Conservation (phyloP, 2,329 filamentous ascomycete genomes). For the Pseudovirgaria hyperparasitica region DNA sequence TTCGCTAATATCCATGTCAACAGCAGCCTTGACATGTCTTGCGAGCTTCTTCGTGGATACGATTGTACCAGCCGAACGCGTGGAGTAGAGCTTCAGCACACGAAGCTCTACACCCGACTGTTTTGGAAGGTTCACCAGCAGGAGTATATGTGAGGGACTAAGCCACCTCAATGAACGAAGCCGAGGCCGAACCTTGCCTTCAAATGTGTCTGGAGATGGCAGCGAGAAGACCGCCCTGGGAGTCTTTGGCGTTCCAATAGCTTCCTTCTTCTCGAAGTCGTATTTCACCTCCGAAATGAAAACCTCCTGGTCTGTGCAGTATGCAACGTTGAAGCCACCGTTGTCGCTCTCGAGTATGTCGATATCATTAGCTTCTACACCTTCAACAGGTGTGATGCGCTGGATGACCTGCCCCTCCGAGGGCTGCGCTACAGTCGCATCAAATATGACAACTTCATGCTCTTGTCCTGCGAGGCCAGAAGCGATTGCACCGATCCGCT, state of each 20-base stretch:
- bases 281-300: slow-evolving; percentile 50
- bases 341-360: slow-evolving; percentile 53
- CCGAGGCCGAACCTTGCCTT: slow-evolving; percentile 33
- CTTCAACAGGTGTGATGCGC: slow-evolving; percentile 36
- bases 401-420: slow-evolving; percentile 37
- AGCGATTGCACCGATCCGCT: slow-evolving; percentile 63
- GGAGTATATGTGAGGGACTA: slow-evolving; percentile 37
- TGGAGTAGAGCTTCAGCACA: slow-evolving; percentile 48
- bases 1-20: slow-evolving; percentile 63
- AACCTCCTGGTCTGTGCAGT: slow-evolving; percentile 65
- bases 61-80: slow-evolving; percentile 37
- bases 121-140: slow-evolving; percentile 43
- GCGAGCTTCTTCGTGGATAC: slow-evolving; percentile 48
- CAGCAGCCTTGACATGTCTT: slow-evolving; percentile 57
- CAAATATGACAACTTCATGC: slow-evolving; percentile 70
- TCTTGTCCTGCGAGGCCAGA: slow-evolving; percentile 60
- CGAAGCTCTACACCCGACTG: slow-evolving; percentile 43
- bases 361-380: slow-evolving; percentile 52
- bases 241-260: slow-evolving; percentile 12
- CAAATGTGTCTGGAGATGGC: slow-evolving; percentile 18
- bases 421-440: slow-evolving; percentile 45
- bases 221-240: slow-evolving; percentile 18
- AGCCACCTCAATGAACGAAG: slow-evolving; percentile 45
- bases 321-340: slow-evolving; percentile 58
- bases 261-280: slow-evolving; percentile 31